Conservation (phyloP, 2,329 filamentous ascomycete species). For the Drechmeria coniospora region DNA sequence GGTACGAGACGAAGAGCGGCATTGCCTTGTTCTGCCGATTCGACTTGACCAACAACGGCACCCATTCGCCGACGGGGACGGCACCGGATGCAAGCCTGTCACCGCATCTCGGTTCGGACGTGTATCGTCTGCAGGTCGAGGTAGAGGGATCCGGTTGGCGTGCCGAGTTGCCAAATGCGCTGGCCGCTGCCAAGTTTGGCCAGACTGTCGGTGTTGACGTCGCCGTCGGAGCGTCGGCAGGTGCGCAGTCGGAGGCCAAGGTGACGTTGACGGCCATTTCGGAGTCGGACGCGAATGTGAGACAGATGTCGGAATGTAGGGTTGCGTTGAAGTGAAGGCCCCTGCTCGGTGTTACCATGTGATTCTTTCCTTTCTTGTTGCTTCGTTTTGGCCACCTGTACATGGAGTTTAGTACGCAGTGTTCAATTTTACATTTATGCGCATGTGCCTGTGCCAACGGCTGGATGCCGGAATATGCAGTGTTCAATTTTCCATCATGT, state of each 20-base stretch:
- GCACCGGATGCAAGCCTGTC: slow-evolving; percentile 21
- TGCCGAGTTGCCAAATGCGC: slow-evolving; percentile 24
- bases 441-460: too few species aligned
- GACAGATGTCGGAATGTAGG: slow-evolving; percentile 15
- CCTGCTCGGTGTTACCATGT: too few species aligned
- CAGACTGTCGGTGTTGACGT: slow-evolving; percentile 21
- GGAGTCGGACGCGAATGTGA: slow-evolving; percentile 22
- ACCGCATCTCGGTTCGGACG: slow-evolving; percentile 25
- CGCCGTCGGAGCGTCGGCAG: slow-evolving; percentile 20
- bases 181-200: slow-evolving; percentile 26
- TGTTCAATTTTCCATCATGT: too few species aligned
- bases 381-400: too few species aligned
- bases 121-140: slow-evolving; percentile 29
- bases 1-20: slow-evolving; percentile 12
- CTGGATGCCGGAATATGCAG: too few species aligned
- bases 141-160: slow-evolving; percentile 30
- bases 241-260: slow-evolving; percentile 18
- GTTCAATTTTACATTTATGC: too few species aligned
- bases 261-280: slow-evolving; percentile 28
- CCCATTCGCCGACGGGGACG: slow-evolving; percentile 10
- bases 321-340: too few species aligned
- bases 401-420: too few species aligned
- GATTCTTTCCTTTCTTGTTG: too few species aligned
- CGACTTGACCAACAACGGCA: slow-evolving; percentile 29
- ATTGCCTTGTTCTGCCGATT: slow-evolving; percentile 29